Evolutionary conservation across 352 stramenopile species (phyloP), one percentile per base, ranked within the genome.

Genomic region (Phytophthora hibernalis): DNA sequence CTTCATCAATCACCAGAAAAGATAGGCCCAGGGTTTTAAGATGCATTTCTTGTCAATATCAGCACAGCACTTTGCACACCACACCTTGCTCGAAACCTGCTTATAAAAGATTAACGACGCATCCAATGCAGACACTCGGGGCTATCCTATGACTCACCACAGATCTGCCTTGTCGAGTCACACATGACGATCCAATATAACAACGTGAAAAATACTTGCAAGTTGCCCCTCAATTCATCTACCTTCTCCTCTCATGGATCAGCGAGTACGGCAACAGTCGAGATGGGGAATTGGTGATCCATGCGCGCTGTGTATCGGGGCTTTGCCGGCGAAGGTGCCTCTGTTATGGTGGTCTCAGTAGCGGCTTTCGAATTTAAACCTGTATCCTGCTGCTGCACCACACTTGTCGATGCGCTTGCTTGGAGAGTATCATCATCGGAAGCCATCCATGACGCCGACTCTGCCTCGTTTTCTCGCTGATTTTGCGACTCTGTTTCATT

Each of bases 281-380:
- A 95, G 30, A 93, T 92, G 11, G 87, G 87, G 55, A 95, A 93
- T 40, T 79, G 72, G 33, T 76, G 65, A 66, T 93, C 82, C 61
- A 78, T 83, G 18, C 81, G 73, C 13, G 74, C 81, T 10, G 74
- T 79, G 71, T 84, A 87, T 63, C 78, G 68, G 4, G 72, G 74
- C 60, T 87, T 84, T 11, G 37, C 37, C 16, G 51, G 22, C 20
- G 55, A n/a, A 15, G 33, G 6, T 5, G 43, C 7, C 9, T 51
- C 13, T 54, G 61, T 44, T 8, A 3, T 49, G 7, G 40, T 15
- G 48, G 28, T n/a, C 16, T 67, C 43, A 28, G 45, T 54, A 16
- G 61, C 58, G 21, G 18, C 22, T 53, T 47, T 37, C 22, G 16
- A 37, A 30, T 11, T 31, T 38, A 48, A 50, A 18, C 16, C 21